These are phyloP conservation scores for Mallotus japonicus DNA, from an alignment of 441 rosid genomes.

Conservation along the genomic window DNA sequence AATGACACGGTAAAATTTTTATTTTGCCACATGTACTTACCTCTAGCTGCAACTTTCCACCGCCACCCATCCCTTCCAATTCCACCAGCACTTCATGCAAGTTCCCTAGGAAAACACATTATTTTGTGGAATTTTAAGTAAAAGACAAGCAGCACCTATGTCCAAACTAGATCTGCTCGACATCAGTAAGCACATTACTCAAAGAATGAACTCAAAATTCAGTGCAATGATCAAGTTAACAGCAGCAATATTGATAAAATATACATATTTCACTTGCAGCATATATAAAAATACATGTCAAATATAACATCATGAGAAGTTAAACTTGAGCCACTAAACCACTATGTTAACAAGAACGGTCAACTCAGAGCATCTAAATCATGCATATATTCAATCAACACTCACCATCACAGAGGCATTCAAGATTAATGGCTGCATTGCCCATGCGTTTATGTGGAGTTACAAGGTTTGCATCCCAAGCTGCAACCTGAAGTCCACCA, in stretches of 20 bases:
- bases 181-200: background rate
- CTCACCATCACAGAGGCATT: conserved; percentile 77
- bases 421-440: conserved; percentile 60
- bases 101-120: conserved; percentile 50
- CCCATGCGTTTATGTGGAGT: conserved; percentile 99
- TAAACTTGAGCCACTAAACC: background rate
- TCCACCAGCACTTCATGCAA: conserved; percentile 67
- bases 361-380: conserved; percentile 11
- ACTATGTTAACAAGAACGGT: conserved; percentile 4
- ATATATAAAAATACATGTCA: background rate
- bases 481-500: conserved; percentile 64
- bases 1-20: background rate
- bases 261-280: background rate
- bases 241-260: background rate
- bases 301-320: background rate
- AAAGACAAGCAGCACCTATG: conserved; percentile 12
- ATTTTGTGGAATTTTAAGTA: conserved; percentile 11
- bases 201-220: background rate
- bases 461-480: conserved; percentile 99
- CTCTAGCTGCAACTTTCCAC: conserved; percentile 87
- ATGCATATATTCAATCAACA: conserved; percentile 18
- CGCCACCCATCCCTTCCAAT: conserved; percentile 97
- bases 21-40: conserved; percentile 41
- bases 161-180: conserved; percentile 13
- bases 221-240: background rate